Percentiles rank a stretch among this genome's conserved stretches.
Evolutionary conservation across 306 rosid species (phyloP).

Genomic region (Dalbergia cultrata): DNA sequence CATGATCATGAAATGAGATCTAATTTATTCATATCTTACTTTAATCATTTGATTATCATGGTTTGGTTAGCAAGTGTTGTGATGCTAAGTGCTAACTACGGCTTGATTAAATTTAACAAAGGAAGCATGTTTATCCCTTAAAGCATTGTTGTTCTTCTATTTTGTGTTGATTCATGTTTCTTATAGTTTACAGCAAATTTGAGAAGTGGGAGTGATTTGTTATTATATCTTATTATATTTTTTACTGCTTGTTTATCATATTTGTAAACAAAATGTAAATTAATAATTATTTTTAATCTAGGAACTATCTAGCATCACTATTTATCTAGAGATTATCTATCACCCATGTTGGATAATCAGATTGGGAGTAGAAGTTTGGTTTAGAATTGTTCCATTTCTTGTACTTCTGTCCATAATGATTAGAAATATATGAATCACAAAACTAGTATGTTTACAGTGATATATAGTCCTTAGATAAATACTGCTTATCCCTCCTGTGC

Average conservation of each 20-base stretch:
- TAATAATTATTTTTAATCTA: not conserved
- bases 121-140: conserved; percentile 12
- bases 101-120: not conserved
- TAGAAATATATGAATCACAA: not conserved
- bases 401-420: not conserved
- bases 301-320: no score
- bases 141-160: not conserved
- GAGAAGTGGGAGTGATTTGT: no score
- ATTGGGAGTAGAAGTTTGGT: not conserved
- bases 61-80: not conserved
- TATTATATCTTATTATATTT: no score
- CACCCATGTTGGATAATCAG: not conserved
- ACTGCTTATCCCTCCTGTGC: not conserved
- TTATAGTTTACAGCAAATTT: not conserved
- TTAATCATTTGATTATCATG: not conserved
- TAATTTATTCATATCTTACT: not conserved
- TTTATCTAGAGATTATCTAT: not conserved
- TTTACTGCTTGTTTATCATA: not conserved
- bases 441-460: not conserved
- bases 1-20: not conserved
- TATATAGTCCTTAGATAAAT: not conserved
- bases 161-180: not conserved
- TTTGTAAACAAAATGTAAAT: not conserved
- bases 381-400: not conserved
- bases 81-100: not conserved